These are phyloP conservation scores for Leccinellum albellum DNA, from an alignment of 768 basidiomycete genomes.

Conservation along the genomic window DNA sequence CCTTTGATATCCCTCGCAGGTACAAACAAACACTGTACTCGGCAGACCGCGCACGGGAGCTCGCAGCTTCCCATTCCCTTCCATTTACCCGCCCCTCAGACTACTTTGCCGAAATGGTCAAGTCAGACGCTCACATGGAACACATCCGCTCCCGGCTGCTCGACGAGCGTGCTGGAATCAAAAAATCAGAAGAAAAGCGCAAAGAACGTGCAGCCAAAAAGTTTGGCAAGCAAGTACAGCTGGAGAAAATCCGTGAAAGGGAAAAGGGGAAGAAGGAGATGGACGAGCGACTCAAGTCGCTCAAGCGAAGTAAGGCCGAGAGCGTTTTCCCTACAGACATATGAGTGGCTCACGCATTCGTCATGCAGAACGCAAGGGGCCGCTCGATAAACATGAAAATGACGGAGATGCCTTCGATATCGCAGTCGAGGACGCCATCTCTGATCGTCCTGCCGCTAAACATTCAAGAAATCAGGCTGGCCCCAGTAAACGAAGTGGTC, in stretches of 20 bases:
- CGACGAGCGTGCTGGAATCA: constrained; percentile 84
- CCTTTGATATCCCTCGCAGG: constrained; percentile 39
- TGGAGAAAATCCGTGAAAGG: constrained; percentile 90
- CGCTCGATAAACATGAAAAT: constrained; percentile 59
- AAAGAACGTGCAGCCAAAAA: constrained; percentile 95
- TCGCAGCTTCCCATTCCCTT: constrained; percentile 75
- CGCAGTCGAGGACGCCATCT: constrained; percentile 84
- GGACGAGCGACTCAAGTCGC: constrained; percentile 77
- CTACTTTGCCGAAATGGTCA: constrained; percentile 99
- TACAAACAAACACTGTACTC: constrained; percentile 93
- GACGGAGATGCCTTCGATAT: constrained; percentile 74
- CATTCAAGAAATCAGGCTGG: constrained; percentile 34
- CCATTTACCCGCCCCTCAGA: constrained; percentile 90
- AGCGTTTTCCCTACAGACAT: neutral
- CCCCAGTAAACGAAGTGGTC: constrained; percentile 29
- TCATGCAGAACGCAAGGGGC: constrained; percentile 74
- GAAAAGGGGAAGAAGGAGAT: constrained; percentile 89
- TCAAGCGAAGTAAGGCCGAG: constrained; percentile 73
- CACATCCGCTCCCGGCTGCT: constrained; percentile 86
- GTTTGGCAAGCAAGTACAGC: constrained; percentile 96
- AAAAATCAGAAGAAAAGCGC: constrained; percentile 87
- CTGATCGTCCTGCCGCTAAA: constrained; percentile 64
- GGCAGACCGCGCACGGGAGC: constrained; percentile 67
- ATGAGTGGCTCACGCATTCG: constrained; percentile 1
- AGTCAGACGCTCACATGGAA: constrained; percentile 97